Evolutionary conservation across 768 basidiomycete genomes (phyloP), one percentile per base, ranked within the genome.

Genomic region (Lactarius psammicola): DNA sequence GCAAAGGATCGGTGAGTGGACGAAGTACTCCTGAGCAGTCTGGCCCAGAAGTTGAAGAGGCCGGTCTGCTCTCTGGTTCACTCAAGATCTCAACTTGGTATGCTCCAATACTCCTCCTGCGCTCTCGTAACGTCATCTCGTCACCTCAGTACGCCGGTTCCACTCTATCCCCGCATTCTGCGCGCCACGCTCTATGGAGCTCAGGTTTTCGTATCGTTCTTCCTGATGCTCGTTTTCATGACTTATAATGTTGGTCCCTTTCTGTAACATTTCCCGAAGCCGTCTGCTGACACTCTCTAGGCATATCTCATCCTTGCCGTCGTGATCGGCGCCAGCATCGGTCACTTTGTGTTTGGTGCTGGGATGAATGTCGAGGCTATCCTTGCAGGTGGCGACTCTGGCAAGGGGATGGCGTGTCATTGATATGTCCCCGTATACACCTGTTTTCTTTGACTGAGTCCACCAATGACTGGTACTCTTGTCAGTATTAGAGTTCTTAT

Each of bases 211-310:
- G 75, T 94, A 65, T 91, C 91, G 40, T 91, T 90, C 81, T 92
- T 93, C 84, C 84, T 94, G 74, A 97, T 97, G 94, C 80, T 97
- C 64, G 87, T 96, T 46, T 95, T 94, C 77, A 96, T 97, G 94
- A 96, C 94, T 5, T 97, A 95, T 78, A 97, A 97, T 70, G 92
- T 94, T 65, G 72, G 90, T 78, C 28, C n/a, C 44, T 34, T 26
- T n/a, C 40, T 54, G 36, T 36, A 23, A 2, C 23, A 46, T 31
- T 46, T 40, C 63, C 42, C 26, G 60, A 26, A 56, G 20, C 33
- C 46, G 23, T 69, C 46, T 65, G 8, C 62, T 54, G 34, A 55
- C 58, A 33, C 13, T 20, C 36, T 55, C 1, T 69, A 95, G 93
- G 93, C 89, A 38, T 96, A 94, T 71, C 86, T 96, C 38, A 92